A percentile compares a stretch with the other conserved stretches of the same genome.
These are phyloP conservation scores for Nakaseomyces glabratus DNA, from an alignment of 1,139 yeast species.

Conservation along the genomic window DNA sequence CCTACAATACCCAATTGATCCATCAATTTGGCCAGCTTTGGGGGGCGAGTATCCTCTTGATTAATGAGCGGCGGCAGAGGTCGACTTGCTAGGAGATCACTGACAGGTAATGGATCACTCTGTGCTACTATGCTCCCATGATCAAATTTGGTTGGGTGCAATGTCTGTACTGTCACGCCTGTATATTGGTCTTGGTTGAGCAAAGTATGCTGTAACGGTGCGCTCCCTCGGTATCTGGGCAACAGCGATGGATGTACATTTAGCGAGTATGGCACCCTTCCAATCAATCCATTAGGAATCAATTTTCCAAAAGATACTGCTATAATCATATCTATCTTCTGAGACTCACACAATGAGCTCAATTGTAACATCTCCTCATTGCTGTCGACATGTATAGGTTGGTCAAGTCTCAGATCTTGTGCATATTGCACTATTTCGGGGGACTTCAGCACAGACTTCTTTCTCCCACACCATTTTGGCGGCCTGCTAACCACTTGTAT, in stretches of 20 bases:
- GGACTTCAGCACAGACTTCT: slow-evolving; percentile 39
- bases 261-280: slow-evolving; percentile 46
- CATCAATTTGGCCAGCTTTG: slow-evolving; percentile 28
- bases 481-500: slow-evolving; percentile 59
- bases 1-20: slow-evolving; percentile 50
- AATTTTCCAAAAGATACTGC: slow-evolving; percentile 87
- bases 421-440: slow-evolving; percentile 50
- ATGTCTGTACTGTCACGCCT: slow-evolving; percentile 83
- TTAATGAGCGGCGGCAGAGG: slow-evolving; percentile 8
- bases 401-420: slow-evolving; percentile 26
- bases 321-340: slow-evolving; percentile 51
- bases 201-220: slow-evolving; percentile 79
- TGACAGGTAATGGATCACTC: slow-evolving; percentile 37
- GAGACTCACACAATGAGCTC: slow-evolving; percentile 12
- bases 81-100: slow-evolving; percentile 11
- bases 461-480: slow-evolving; percentile 67
- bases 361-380: slow-evolving; percentile 41
- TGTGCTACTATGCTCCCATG: slow-evolving; percentile 65
- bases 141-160: slow-evolving; percentile 84
- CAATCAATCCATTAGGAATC: slow-evolving; percentile 56
- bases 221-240: slow-evolving; percentile 78
- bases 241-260: slow-evolving; percentile 90
- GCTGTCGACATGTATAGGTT: slow-evolving; percentile 48
- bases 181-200: slow-evolving; percentile 53
- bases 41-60: slow-evolving; percentile 12